These are phyloP conservation scores for Gossypioides kirkii DNA, from an alignment of 345 rosid species.

Conservation along the genomic window DNA sequence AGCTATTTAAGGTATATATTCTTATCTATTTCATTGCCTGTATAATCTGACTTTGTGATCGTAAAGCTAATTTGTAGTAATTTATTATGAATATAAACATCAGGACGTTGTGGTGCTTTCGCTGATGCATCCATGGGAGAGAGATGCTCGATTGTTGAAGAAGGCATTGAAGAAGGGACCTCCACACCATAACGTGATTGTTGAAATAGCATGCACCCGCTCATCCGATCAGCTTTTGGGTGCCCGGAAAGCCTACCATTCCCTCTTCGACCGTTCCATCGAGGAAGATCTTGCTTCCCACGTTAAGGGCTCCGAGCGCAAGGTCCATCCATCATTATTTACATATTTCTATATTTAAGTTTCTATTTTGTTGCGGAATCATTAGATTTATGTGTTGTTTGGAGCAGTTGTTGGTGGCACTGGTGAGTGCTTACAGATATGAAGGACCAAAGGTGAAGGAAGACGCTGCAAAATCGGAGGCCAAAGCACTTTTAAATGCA, in stretches of 20 bases:
- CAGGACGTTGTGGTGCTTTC: conserved; percentile 68
- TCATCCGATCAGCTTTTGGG: conserved; percentile 72
- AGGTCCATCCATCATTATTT: conserved; percentile 27
- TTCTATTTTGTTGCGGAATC: background rate
- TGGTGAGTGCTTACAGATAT: conserved; percentile 86
- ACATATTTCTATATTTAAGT: no score
- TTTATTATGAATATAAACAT: background rate
- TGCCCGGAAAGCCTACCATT: conserved; percentile 85
- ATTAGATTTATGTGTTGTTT: background rate
- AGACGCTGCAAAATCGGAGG: conserved; percentile 58
- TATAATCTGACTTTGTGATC: no score
- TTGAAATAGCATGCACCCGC: conserved; percentile 78
- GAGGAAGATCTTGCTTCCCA: conserved; percentile 77
- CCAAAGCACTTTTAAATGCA: conserved; percentile 40
- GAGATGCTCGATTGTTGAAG: conserved; percentile 74
- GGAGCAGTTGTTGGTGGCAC: conserved; percentile 72
- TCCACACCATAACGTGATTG: conserved; percentile 42
- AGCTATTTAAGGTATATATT: conserved; percentile 63
- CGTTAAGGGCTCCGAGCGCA: conserved; percentile 37
- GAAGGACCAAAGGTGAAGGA: conserved; percentile 67
- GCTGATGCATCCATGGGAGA: conserved; percentile 92
- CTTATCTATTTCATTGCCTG: background rate
- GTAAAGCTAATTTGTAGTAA: background rate
- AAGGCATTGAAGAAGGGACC: conserved; percentile 56
- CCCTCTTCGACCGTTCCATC: conserved; percentile 71